These are phyloP conservation scores for Barnettozyma botsteinii DNA, from an alignment of 805 yeast species.

Conservation along the genomic window DNA sequence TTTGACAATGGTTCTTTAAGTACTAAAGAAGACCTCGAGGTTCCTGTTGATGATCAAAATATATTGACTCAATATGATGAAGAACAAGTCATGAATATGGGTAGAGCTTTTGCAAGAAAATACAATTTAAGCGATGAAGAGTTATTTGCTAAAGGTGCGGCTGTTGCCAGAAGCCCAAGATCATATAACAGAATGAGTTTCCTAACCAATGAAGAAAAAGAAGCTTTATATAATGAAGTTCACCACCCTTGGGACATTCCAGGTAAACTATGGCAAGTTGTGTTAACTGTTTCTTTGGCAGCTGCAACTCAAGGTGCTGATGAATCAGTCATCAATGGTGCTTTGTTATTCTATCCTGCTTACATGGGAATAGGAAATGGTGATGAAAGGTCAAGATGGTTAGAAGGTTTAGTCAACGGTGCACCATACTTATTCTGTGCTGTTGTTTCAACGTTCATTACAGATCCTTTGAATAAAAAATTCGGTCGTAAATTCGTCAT, in stretches of 20 bases:
- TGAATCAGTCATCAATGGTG: slow-evolving; percentile 72
- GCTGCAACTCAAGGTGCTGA: slow-evolving; percentile 83
- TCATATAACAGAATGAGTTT: slow-evolving; percentile 53
- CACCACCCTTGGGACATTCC: slow-evolving; percentile 41
- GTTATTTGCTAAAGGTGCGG: slow-evolving; percentile 60
- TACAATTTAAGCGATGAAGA: slow-evolving; percentile 43
- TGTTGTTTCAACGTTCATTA: slow-evolving; percentile 54
- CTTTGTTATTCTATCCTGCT: slow-evolving; percentile 53
- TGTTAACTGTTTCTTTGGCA: slow-evolving; percentile 65
- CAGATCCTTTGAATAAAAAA: slow-evolving; percentile 50
- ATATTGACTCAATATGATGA: slow-evolving; percentile 53
- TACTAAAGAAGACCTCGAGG: slow-evolving; percentile 6
- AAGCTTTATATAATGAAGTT: slow-evolving; percentile 40
- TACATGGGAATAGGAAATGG: slow-evolving; percentile 45
- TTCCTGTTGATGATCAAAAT: slow-evolving; percentile 25
- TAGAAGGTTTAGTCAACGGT: slow-evolving; percentile 60
- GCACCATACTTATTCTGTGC: slow-evolving; percentile 68
- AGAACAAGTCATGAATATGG: slow-evolving; percentile 63
- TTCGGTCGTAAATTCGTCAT: slow-evolving; percentile 65
- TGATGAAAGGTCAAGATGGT: slow-evolving; percentile 46
- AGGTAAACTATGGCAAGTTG: slow-evolving; percentile 44
- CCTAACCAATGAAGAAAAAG: slow-evolving; percentile 49
- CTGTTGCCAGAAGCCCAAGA: slow-evolving; percentile 56
- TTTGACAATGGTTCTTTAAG: slow-evolving; percentile 3
- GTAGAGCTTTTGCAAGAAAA: slow-evolving; percentile 55